phyloP scores from a whole-genome alignment of 768 basidiomycete genomes.

The Thelephora ganbajun region DNA sequence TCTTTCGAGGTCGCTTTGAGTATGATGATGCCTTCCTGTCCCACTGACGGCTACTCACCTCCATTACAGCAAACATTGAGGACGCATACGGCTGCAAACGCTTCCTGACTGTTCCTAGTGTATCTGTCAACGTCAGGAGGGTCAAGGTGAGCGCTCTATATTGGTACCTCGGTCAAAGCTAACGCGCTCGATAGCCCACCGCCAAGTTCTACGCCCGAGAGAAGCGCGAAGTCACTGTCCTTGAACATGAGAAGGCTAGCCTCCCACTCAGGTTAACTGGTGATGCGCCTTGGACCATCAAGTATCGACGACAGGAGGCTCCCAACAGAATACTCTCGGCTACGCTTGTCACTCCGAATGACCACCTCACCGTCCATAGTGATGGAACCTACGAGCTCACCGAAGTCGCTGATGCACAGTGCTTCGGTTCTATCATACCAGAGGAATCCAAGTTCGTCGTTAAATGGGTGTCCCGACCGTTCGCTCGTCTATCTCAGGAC shows the following conservation, averaged over 20 bases:
- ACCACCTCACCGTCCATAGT: constrained; percentile 56
- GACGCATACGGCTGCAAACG: constrained; percentile 84
- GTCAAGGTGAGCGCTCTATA: constrained; percentile 40
- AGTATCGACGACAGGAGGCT: constrained; percentile 44
- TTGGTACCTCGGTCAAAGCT: not conserved
- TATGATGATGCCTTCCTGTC: constrained; percentile 18
- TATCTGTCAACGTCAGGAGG: constrained; percentile 74
- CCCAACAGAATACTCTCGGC: constrained; percentile 26
- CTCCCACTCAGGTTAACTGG: constrained; percentile 84
- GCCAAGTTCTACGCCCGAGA: constrained; percentile 70
- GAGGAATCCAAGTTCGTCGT: constrained; percentile 56
- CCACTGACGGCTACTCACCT: constrained; percentile 6
- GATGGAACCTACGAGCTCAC: constrained; percentile 65
- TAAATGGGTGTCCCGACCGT: constrained; percentile 69
- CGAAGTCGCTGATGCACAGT: constrained; percentile 70
- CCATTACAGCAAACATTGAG: constrained; percentile 56
- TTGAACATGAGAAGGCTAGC: constrained; percentile 58
- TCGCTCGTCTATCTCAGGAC: constrained; percentile 48
- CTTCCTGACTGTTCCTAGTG: constrained; percentile 55
- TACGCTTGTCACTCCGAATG: constrained; percentile 49
- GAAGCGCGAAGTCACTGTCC: constrained; percentile 43
- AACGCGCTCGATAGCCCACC: constrained; percentile 44
- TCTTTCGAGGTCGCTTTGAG: constrained; percentile 69
- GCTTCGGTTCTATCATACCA: constrained; percentile 55
- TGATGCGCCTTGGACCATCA: constrained; percentile 85